phyloP scores from a whole-genome alignment of 2,329 filamentous ascomycete species.

The Colletotrichum incanum region DNA sequence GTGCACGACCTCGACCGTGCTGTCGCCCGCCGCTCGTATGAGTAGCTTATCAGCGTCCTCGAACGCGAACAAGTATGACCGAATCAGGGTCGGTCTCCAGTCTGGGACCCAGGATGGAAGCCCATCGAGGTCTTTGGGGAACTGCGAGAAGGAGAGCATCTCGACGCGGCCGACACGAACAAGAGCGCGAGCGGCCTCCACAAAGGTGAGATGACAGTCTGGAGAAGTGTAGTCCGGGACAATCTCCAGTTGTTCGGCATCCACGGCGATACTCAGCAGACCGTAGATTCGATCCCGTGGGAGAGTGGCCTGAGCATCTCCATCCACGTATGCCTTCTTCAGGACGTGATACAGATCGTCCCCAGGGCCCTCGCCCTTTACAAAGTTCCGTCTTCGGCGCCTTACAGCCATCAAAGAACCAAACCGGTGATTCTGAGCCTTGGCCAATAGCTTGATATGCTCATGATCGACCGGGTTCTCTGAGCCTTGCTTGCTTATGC shows the following conservation, averaged over 20 bases:
- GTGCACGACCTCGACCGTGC: constrained; percentile 5
- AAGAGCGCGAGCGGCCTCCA: constrained; percentile 27
- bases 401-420: constrained; percentile 11
- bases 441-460: background rate
- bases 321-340: constrained; percentile 43
- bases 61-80: constrained; percentile 16
- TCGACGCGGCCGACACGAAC: constrained; percentile 28
- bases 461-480: background rate
- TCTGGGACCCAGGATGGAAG: constrained; percentile 58
- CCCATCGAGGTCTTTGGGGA: constrained; percentile 29
- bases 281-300: constrained; percentile 47
- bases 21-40: constrained; percentile 18
- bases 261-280: constrained; percentile 45
- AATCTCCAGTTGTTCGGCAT: constrained; percentile 17
- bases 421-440: constrained; percentile 7
- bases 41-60: constrained; percentile 21
- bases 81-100: constrained; percentile 48
- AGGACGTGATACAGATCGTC: constrained; percentile 43
- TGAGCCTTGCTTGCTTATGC: constrained; percentile 19
- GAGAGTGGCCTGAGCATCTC: constrained; percentile 42
- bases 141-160: constrained; percentile 34
- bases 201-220: constrained; percentile 17
- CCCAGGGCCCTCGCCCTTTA: constrained; percentile 43
- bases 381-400: constrained; percentile 26
- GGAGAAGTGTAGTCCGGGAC: constrained; percentile 23